Evolutionary conservation across 805 yeast species (phyloP).

Genomic region (Scheffersomyces spartinae): DNA sequence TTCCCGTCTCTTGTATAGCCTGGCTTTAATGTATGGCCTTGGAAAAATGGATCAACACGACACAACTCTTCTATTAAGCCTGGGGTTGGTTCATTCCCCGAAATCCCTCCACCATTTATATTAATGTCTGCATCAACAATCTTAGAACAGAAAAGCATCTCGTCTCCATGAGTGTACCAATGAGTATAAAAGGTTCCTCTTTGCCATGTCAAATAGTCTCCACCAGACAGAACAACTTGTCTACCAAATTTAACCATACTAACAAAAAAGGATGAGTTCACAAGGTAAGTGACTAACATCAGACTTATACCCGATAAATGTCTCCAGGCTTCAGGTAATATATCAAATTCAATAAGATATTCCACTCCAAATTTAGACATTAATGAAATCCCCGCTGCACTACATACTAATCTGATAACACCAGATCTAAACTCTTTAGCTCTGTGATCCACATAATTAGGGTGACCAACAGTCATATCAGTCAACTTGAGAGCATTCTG

Average conservation of each 20-base stretch:
- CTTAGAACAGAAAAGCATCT: constrained; percentile 53
- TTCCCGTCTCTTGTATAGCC: constrained; percentile 26
- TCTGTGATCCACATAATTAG: constrained; percentile 31
- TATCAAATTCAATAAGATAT: constrained; percentile 26
- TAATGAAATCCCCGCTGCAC: constrained; percentile 21
- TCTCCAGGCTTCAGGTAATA: constrained; percentile 24
- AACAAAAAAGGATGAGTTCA: constrained; percentile 36
- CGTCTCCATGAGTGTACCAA: constrained; percentile 58
- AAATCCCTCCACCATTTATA: constrained; percentile 33
- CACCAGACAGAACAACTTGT: constrained; percentile 39
- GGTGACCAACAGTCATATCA: constrained; percentile 49
- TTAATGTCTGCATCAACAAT: constrained; percentile 56
- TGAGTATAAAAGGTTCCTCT: constrained; percentile 52
- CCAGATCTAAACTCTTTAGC: constrained; percentile 19
- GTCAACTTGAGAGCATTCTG: constrained; percentile 44
- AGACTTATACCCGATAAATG: constrained; percentile 30
- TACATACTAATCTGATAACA: constrained; percentile 16
- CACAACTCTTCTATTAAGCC: constrained; percentile 27
- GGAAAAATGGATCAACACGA: constrained; percentile 14
- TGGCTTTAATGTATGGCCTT: constrained; percentile 17
- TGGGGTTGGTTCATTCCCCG: constrained; percentile 20
- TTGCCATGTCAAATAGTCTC: constrained; percentile 48
- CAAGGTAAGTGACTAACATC: constrained; percentile 37
- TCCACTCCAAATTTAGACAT: constrained; percentile 31
- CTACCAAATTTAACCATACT: constrained; percentile 30